Evolutionary conservation across 2,329 filamentous ascomycete genomes (phyloP).

Genomic region (Arthrobotrys megalospora): DNA sequence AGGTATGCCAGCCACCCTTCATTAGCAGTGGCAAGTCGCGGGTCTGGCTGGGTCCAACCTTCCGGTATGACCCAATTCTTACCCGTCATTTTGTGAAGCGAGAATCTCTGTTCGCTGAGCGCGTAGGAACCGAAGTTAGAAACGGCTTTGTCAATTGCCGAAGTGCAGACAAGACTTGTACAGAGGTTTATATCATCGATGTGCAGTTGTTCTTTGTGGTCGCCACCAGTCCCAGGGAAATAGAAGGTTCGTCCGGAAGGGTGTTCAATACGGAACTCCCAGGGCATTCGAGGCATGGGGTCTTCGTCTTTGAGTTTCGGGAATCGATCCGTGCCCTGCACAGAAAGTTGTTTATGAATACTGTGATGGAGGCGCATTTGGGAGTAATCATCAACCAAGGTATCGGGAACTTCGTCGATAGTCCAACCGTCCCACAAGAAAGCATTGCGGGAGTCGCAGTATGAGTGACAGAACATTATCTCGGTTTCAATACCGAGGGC

Average conservation of each 20-base stretch:
- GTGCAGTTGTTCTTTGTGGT: constrained; percentile 43
- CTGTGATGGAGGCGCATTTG: constrained; percentile 46
- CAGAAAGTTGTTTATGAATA: constrained; percentile 41
- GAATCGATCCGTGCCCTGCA: not conserved
- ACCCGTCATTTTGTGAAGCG: constrained; percentile 81
- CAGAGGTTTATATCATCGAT: constrained; percentile 44
- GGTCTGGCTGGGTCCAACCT: constrained; percentile 68
- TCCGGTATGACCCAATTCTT: constrained; percentile 71
- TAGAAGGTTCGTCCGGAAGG: constrained; percentile 44
- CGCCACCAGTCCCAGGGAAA: constrained; percentile 50
- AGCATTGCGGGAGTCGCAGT: constrained; percentile 51
- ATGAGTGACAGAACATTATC: constrained; percentile 50
- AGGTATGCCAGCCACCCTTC: constrained; percentile 51
- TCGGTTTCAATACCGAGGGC: constrained; percentile 55
- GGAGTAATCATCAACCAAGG: constrained; percentile 26
- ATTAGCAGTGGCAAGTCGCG: not conserved
- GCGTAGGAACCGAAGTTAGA: constrained; percentile 44
- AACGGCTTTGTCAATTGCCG: constrained; percentile 42
- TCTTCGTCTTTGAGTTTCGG: constrained; percentile 38
- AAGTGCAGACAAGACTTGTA: constrained; percentile 39
- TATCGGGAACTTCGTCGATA: not conserved
- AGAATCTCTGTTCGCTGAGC: constrained; percentile 66
- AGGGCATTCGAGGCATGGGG: constrained; percentile 55
- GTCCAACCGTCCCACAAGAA: constrained; percentile 59
- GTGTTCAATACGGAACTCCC: constrained; percentile 47